phyloP scores from a whole-genome alignment of 495 filamentous ascomycete species.

The Evernia prunastri region DNA sequence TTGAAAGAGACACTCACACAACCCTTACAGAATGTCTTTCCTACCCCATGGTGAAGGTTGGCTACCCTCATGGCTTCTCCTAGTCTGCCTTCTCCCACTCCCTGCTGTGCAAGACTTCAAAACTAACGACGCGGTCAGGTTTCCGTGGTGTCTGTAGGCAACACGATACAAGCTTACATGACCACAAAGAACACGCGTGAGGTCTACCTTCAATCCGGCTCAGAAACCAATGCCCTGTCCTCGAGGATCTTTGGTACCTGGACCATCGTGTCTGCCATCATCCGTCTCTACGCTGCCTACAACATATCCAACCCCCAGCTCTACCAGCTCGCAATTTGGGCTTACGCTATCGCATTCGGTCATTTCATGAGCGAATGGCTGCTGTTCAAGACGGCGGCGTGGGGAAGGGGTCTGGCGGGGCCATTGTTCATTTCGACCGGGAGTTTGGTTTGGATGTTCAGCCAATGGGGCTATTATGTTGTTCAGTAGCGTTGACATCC shows the following conservation, averaged over 20 bases:
- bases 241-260: conserved; percentile 80
- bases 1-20: no score
- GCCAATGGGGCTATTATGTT: conserved; percentile 63
- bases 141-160: conserved; percentile 67
- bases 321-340: conserved; percentile 75
- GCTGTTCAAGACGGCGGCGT: conserved; percentile 62
- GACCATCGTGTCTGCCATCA: conserved; percentile 67
- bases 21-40: background rate
- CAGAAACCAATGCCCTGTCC: conserved; percentile 44
- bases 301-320: conserved; percentile 61
- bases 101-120: conserved; percentile 7
- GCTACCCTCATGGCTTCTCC: conserved; percentile 61
- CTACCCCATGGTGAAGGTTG: conserved; percentile 53
- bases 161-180: conserved; percentile 72
- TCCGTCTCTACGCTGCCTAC: conserved; percentile 83
- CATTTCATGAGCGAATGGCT: conserved; percentile 84
- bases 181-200: conserved; percentile 67
- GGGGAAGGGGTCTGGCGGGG: conserved; percentile 60
- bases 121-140: conserved; percentile 13
- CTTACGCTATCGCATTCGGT: conserved; percentile 66
- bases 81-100: conserved; percentile 40
- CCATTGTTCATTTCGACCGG: conserved; percentile 66
- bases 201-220: conserved; percentile 57
- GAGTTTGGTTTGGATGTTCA: conserved; percentile 74
- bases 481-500: background rate